Evolutionary conservation across 495 filamentous ascomycete genomes (phyloP).

Genomic region (Neurospora sp.): DNA sequence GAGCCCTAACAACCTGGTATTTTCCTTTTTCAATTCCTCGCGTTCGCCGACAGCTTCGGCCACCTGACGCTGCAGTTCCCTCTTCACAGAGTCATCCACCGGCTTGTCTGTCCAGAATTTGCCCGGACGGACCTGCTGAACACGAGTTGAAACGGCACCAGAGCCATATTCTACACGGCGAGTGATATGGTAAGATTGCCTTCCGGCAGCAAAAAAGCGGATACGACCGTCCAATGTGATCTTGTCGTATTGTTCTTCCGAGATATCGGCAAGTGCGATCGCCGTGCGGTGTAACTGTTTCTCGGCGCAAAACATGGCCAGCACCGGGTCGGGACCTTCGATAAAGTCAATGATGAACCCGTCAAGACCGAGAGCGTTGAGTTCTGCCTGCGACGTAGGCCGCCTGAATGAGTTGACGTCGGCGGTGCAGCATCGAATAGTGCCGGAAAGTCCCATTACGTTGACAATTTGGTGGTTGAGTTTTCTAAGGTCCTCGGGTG

Average conservation of each 20-base stretch:
- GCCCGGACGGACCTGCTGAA: conserved; percentile 44
- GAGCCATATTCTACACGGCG: conserved; percentile 68
- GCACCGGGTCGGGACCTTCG: conserved; percentile 70
- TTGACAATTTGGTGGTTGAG: conserved; percentile 45
- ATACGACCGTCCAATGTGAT: conserved; percentile 42
- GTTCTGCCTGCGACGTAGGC: conserved; percentile 44
- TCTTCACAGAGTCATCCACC: conserved; percentile 52
- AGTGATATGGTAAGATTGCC: conserved; percentile 45
- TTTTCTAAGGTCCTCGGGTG: conserved; percentile 40
- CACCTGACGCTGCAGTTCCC: conserved; percentile 29
- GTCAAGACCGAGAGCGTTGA: conserved; percentile 58
- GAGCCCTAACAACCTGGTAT: neutral
- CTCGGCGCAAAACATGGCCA: conserved; percentile 75
- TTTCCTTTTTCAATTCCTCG: conserved; percentile 22
- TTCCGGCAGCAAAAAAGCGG: conserved; percentile 52
- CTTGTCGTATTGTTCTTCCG: conserved; percentile 48
- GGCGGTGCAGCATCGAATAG: conserved; percentile 46
- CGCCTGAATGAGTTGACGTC: conserved; percentile 40
- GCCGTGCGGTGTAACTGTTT: conserved; percentile 55
- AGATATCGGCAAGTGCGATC: conserved; percentile 51
- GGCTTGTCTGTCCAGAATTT: conserved; percentile 68
- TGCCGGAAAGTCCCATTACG: conserved; percentile 51
- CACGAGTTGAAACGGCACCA: conserved; percentile 52
- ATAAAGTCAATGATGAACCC: conserved; percentile 69
- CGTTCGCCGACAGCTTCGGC: conserved; percentile 22